phyloP scores from a whole-genome alignment of 2,329 filamentous ascomycete genomes.

The Alternaria atra region DNA sequence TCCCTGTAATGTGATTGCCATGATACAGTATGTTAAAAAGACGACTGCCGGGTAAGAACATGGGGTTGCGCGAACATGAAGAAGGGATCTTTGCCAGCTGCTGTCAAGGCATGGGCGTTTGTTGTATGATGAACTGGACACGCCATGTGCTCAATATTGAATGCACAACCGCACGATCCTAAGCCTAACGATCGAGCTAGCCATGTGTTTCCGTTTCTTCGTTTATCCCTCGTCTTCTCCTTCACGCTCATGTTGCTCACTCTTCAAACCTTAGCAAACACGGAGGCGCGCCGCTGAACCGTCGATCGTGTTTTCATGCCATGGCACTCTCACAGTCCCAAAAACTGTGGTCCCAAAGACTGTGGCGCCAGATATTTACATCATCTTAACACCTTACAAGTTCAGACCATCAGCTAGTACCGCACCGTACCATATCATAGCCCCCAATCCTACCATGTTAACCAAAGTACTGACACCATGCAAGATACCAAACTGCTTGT shows the following conservation, averaged over 20 bases:
- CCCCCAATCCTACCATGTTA: constrained; percentile 76
- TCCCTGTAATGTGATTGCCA: background rate
- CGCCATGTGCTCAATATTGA: constrained; percentile 3
- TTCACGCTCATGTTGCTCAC: background rate
- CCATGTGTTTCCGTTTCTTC: background rate
- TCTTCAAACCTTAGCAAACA: background rate
- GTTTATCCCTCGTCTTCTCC: background rate
- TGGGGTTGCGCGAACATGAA: background rate
- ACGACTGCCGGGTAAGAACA: background rate
- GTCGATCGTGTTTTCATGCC: background rate
- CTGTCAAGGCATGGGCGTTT: background rate
- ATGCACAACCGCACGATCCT: background rate
- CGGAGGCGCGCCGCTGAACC: background rate
- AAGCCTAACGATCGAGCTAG: background rate
- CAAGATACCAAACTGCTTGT: constrained; percentile 70
- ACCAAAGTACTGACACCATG: constrained; percentile 84
- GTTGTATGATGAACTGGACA: background rate
- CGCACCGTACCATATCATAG: constrained; percentile 79
- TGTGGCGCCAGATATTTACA: background rate
- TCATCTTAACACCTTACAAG: constrained; percentile 3
- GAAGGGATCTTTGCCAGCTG: background rate
- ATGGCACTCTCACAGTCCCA: background rate
- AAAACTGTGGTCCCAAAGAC: fast-evolving
- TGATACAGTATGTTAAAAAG: background rate
- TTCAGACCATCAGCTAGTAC: constrained; percentile 63